Evolutionary conservation across 306 rosid species (phyloP), one percentile per base, ranked within the genome.

Genomic region (Quercus aquifolioides): DNA sequence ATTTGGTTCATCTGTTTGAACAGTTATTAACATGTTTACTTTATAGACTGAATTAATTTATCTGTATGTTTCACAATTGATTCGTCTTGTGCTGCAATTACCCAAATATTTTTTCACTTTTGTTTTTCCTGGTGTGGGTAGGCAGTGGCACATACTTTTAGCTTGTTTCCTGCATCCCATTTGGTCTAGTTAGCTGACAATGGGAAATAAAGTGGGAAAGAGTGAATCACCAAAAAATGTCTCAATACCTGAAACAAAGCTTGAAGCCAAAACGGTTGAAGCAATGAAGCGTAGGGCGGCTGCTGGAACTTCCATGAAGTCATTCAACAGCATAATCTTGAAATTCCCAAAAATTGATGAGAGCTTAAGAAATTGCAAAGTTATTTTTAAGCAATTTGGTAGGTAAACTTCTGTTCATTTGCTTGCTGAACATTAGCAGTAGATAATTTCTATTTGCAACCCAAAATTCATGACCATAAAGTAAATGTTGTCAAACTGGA

Each of bases 321-420:
- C 99, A 17, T 93, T 95, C 85, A 86, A 95, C 85, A 80, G 84
- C 81, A 76, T 95, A 75, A 91, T 95, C 87, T 86, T 95, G 88
- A 93, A 95, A 71, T 95, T 95, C 74, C 98, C 94, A 33, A 95
- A 95, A 90, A 91, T 95, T 31, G 99, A 93, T 31, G 96, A 87
- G 80, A 95, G 89, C 86, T 87, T 95, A 31, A 84, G 96, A 80
- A 95, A 88, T 64, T 95, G 99, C 93, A 88, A 85, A 86, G 84
- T 85, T 65, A 91, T 82, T 79, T 95, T 91, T 63, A 80, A 91
- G 88, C 88, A 88, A 80, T 95, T 95, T 75, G 99, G 99, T 94
- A 76, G 79, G 94, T 81, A 79, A 74, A 41, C 76, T 76, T 84
- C 57, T 56, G 35, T 73, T 38, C 76, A 58, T 65, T 64, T 35